Evolutionary conservation across 2,329 filamentous ascomycete species (phyloP), one percentile per base, ranked within the genome.

Genomic region (Colletotrichum melonis): DNA sequence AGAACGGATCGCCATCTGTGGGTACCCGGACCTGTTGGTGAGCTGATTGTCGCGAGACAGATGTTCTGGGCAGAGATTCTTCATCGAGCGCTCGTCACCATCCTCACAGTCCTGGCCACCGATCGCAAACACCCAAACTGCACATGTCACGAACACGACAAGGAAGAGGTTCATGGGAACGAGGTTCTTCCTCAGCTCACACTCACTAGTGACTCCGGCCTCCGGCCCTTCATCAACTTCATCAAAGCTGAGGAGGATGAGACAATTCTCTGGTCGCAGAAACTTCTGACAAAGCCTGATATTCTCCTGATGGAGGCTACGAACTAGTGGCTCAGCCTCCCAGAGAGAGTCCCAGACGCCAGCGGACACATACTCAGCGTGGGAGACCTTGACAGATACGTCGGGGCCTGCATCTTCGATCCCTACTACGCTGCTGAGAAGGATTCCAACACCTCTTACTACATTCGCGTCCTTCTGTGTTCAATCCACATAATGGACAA

Each of bases 261-360:
- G 42, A n/a, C 42, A 1, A 4, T 49, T 2, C 3, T 49, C 19
- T 49, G 42, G 42, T n/a, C 19, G 19, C 16, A 49, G 9, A 49
- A 19, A 19, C 16, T 49, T 8, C 8, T n/a, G 42, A 7, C 42
- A 49, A 19, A 49, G 19, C 42, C 42, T 49, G 16, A 49, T 49
- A 9, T 49, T n/a, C 42, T 49, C 42, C 16, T n/a, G 19, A n/a
- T 49, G 42, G 42, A 38, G 8, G 57, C 35, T 14, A 22, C 32
- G 32, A 54, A 64, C 8, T 80, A 77, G 67, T 84, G 85, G 75
- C 83, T 81, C 68, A 85, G 78, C 67, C 78, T 80, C 3, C 82
- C 83, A 0, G 85, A 86, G 69, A 78, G 86, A 3, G 68, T 88
- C 0, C 73, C 79, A 0, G 86, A 88, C 60, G 84, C 87, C 49